A percentile compares a stretch with the other conserved stretches of the same genome.
Conservation (phyloP, 371 early-diverging fungal genomes). For the Actinomortierella ambigua region DNA sequence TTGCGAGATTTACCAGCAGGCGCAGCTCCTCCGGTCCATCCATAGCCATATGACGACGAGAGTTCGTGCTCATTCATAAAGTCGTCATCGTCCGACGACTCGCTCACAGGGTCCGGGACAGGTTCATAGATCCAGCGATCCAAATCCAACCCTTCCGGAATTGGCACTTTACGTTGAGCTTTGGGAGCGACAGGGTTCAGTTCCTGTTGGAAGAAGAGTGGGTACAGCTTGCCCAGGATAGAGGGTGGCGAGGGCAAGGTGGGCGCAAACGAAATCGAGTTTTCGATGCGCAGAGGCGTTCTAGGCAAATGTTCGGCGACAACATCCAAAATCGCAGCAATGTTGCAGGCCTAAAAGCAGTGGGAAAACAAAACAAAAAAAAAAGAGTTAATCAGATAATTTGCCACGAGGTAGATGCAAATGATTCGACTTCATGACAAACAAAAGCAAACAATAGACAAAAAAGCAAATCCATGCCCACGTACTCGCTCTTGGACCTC, state of each 20-base stretch:
- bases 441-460: conserved; percentile 5
- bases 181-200: conserved; percentile 93
- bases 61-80: conserved; percentile 43
- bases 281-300: conserved; percentile 35
- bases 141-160: conserved; percentile 88
- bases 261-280: conserved; percentile 44
- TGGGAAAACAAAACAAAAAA: neutral
- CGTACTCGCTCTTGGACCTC: conserved; percentile 85
- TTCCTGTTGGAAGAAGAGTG: conserved; percentile 78
- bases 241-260: conserved; percentile 47
- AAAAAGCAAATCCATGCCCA: neutral
- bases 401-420: too few relatives aligned
- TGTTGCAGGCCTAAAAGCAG: conserved; percentile 56
- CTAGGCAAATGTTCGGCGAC: conserved; percentile 46
- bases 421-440: neutral
- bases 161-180: conserved; percentile 88
- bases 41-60: conserved; percentile 29
- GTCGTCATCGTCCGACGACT: conserved; percentile 43
- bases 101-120: conserved; percentile 62
- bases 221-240: conserved; percentile 56
- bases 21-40: conserved; percentile 38
- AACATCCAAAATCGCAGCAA: conserved; percentile 60
- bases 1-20: conserved; percentile 30
- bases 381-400: neutral
- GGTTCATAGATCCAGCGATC: conserved; percentile 82